Percentiles rank a stretch among this genome's conserved stretches.
Evolutionary conservation across 1,284 basidiomycete species (phyloP).

Genomic region (Sporisorium scitamineum): DNA sequence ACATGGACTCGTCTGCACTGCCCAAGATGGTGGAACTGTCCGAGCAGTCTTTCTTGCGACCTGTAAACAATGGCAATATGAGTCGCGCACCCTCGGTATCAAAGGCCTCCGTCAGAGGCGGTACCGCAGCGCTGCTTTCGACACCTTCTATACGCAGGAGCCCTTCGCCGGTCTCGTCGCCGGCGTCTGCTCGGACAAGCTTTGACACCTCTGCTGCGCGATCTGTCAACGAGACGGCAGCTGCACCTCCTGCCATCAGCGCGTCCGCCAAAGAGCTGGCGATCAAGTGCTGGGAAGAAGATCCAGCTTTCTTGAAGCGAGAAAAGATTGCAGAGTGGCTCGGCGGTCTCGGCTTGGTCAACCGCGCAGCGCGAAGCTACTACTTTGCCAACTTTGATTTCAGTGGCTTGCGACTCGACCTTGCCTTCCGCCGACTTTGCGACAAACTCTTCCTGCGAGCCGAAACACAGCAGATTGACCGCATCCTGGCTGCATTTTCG

Average conservation of each 20-base stretch:
- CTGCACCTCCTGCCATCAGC: constrained; percentile 3
- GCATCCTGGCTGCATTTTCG: constrained; percentile 91
- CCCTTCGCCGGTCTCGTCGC: constrained; percentile 25
- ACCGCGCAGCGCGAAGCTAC: constrained; percentile 79
- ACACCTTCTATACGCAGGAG: constrained; percentile 20
- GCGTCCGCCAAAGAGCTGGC: constrained; percentile 74
- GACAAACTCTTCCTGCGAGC: constrained; percentile 91
- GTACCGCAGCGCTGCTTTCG: constrained; percentile 10
- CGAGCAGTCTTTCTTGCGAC: constrained; percentile 19
- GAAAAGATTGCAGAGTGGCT: constrained; percentile 97
- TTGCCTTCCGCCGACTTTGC: constrained; percentile 89
- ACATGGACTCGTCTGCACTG: constrained; percentile 13
- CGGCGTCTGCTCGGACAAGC: constrained; percentile 31
- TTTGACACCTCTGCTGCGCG: constrained; percentile 18
- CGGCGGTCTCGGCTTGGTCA: constrained; percentile 83
- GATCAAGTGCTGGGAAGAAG: constrained; percentile 84
- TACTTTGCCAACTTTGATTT: constrained; percentile 95
- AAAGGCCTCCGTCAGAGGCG: constrained; percentile 7
- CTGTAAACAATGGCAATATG: constrained; percentile 21
- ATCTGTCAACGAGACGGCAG: constrained; percentile 4
- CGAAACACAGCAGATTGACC: constrained; percentile 97
- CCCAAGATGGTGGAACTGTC: constrained; percentile 27
- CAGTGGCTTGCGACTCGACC: constrained; percentile 81
- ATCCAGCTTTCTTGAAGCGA: constrained; percentile 82
- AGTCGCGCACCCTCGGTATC: constrained; percentile 13